Percentiles rank a stretch among this genome's conserved stretches.
Evolutionary conservation across 495 filamentous ascomycete genomes (phyloP).

Genomic region (Halenospora varia): DNA sequence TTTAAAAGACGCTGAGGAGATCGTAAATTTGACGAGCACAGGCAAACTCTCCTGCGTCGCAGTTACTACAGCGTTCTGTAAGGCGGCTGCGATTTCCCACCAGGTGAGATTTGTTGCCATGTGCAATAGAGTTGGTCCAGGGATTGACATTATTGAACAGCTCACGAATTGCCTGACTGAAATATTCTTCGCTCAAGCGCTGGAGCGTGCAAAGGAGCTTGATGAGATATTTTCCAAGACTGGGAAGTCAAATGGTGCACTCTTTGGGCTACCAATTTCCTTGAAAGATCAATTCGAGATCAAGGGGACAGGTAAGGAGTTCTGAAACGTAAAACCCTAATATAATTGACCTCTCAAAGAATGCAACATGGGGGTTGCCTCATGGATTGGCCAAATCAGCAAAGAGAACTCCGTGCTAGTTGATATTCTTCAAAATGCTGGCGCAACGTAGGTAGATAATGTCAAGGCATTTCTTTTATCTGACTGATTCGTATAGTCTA

Average conservation of each 20-base stretch:
- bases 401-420: slow-evolving; percentile 32
- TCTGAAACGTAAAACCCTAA: too few relatives aligned
- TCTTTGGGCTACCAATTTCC: slow-evolving; percentile 56
- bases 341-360: too few relatives aligned
- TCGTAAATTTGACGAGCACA: slow-evolving; percentile 37
- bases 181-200: slow-evolving; percentile 47
- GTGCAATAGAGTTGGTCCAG: neutral
- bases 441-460: slow-evolving; percentile 32
- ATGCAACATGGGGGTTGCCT: slow-evolving; percentile 50
- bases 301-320: slow-evolving; percentile 31
- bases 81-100: slow-evolving; percentile 56
- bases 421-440: slow-evolving; percentile 40
- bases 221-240: slow-evolving; percentile 43
- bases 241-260: slow-evolving; percentile 41
- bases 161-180: slow-evolving; percentile 43
- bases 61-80: slow-evolving; percentile 34
- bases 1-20: slow-evolving; percentile 40
- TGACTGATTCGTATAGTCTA: slow-evolving; percentile 48
- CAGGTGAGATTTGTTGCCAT: slow-evolving; percentile 36
- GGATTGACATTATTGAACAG: neutral
- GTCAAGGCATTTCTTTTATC: slow-evolving; percentile 29
- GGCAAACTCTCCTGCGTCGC: slow-evolving; percentile 24
- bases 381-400: slow-evolving; percentile 35
- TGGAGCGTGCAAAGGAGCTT: slow-evolving; percentile 41
- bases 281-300: slow-evolving; percentile 56